Evolutionary conservation across 306 rosid species (phyloP), one percentile per base, ranked within the genome.

Genomic region (Trichosanthes truncata): DNA sequence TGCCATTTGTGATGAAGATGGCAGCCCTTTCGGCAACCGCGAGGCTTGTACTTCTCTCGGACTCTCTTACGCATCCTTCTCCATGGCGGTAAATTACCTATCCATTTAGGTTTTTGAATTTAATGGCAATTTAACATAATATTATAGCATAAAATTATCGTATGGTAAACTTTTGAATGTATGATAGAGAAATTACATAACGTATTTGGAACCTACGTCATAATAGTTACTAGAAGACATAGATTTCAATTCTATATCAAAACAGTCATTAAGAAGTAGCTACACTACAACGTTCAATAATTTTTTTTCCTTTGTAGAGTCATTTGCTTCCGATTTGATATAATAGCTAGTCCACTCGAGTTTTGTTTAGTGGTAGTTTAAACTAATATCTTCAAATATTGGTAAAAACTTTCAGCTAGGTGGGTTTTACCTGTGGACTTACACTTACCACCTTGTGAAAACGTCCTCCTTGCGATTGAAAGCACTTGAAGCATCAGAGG

Each of bases 31-130:
- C 62, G 98, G 99, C 35, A 63, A 82, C 41, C 86, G 10, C 31
- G 74, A 75, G 20, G 52, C 77, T 75, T 96, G 99, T 46, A 79
- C 23, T 52, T 74, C 63, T 15, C 41, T 83, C 51, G 99, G 91
- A 68, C 88, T 91, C 83, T 88, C 99, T 20, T 96, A 96, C 59
- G 93, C 90, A 59, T 88, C 99, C 53, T 93, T 93, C 84, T 96
- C 99, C 72, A 89, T 91, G 97, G 97, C 98, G 81, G 98, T 94
- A 88, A 7, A 13, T 69, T 4, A 40, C 45, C 45, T 40, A 7
- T 40, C 45, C 40, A 5, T 29, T 29, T n/a, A n/a, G n/a, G n/a
- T n/a, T n/a, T n/a, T n/a, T n/a, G n/a, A n/a, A n/a, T n/a, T n/a
- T n/a, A n/a, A n/a, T n/a, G n/a, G n/a, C n/a, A n/a, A n/a, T n/a